A percentile compares a stretch with the other conserved stretches of the same genome.
These are phyloP conservation scores for Trichomonas gallinae DNA, from an alignment of 208 protist species.

Conservation along the genomic window DNA sequence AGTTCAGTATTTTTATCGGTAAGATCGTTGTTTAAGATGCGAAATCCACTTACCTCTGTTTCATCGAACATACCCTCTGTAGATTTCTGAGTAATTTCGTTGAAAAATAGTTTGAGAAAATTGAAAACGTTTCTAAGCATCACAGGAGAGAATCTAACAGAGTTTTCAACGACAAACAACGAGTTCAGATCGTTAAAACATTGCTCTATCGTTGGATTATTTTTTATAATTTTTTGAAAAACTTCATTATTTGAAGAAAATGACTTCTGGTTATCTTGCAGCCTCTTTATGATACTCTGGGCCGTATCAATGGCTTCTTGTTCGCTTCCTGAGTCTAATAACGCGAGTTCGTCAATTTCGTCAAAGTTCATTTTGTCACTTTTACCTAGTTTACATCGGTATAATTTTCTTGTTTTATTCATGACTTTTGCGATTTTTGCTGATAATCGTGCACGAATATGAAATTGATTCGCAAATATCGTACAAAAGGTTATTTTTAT, in stretches of 20 bases:
- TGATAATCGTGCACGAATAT: too few species aligned
- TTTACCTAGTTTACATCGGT: too few species aligned
- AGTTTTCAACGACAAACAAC: background rate
- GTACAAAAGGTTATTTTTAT: too few species aligned
- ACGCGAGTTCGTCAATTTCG: background rate
- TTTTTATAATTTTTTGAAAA: background rate
- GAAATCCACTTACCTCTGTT: background rate
- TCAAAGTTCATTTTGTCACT: background rate
- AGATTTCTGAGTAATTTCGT: background rate
- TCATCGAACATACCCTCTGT: background rate
- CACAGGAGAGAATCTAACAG: background rate
- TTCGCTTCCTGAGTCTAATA: background rate
- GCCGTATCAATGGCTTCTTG: background rate
- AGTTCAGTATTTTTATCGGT: background rate
- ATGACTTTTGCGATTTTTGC: too few species aligned
- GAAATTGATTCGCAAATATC: too few species aligned
- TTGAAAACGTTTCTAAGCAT: background rate
- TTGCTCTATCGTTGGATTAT: background rate
- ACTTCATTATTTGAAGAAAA: background rate
- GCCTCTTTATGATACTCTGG: background rate
- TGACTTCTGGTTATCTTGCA: background rate
- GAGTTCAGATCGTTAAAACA: background rate
- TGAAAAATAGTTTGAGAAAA: background rate
- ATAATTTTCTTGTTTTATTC: too few species aligned
- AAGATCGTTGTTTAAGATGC: background rate